Evolutionary conservation across 2,329 filamentous ascomycete genomes (phyloP).

Genomic region (Fusarium albosuccineum): DNA sequence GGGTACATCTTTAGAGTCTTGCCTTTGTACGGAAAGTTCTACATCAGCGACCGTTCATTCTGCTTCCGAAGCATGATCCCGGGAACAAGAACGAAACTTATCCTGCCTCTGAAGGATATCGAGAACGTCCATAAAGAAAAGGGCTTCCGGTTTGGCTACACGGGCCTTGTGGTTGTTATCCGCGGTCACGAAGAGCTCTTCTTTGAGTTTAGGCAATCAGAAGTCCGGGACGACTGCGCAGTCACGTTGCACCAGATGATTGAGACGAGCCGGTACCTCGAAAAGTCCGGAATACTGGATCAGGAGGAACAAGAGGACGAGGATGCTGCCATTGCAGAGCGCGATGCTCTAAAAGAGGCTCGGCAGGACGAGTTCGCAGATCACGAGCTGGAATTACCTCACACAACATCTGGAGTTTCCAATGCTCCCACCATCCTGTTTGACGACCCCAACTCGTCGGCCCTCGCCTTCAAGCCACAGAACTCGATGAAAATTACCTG

Average conservation of each 20-base stretch:
- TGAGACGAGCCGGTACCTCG: conserved; percentile 77
- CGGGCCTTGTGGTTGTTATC: conserved; percentile 92
- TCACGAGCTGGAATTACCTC: conserved; percentile 65
- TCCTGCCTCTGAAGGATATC: conserved; percentile 89
- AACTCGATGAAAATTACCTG: conserved; percentile 88
- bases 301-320: conserved; percentile 78
- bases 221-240: conserved; percentile 88
- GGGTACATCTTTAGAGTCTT: conserved; percentile 91
- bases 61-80: conserved; percentile 94
- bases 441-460: conserved; percentile 88
- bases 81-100: conserved; percentile 91
- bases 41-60: conserved; percentile 87
- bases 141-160: conserved; percentile 91
- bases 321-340: conserved; percentile 82
- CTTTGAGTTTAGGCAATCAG: conserved; percentile 87
- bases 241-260: conserved; percentile 83
- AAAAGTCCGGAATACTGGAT: conserved; percentile 76
- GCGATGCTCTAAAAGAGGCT: conserved; percentile 83
- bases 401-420: conserved; percentile 57
- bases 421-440: conserved; percentile 84
- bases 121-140: conserved; percentile 96
- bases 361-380: conserved; percentile 67
- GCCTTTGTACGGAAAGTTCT: conserved; percentile 95
- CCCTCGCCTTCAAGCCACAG: conserved; percentile 90
- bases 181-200: conserved; percentile 95